Base-by-base conservation (phyloP, 169 alveolate genomes). In the Babesia gibsoni region DNA sequence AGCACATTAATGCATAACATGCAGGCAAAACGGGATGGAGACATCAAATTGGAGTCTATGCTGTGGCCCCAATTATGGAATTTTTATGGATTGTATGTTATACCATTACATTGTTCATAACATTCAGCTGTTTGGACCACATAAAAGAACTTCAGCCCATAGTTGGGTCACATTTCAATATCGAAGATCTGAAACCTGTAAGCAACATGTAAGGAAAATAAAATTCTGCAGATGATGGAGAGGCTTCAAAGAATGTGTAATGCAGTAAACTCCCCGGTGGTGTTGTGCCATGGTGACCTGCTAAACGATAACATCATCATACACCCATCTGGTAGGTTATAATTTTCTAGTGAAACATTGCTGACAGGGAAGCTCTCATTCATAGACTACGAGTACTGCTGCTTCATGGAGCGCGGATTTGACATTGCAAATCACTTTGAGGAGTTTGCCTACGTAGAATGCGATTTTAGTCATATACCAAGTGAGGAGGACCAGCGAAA, bases 381-480 rank as follows among this genome's bases (percentile, higher is more conserved):
- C 32, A 70, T 87, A 12, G 92, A 87, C 52, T 88, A 70, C 57
- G 93, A 88, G 57, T 88, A 88, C 36, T 49, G 89, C 14, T 88
- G 93, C 52, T 83, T 82, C 29, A 83, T 88, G 91, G 93, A 88
- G 63, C 68, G 93, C 10, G 93, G 88, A 7, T 88, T 48, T 43
- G 93, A 88, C 67, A 88, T 88, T n/a, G 90, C 93, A 5, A 88
- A 88, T 58, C 93, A 88, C 63, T 80, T 88, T 27, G 67, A 58
- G 25, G 93, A 88, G 36, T 70, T 79, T 77, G 80, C 82, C 18
- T 88, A 57, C 36, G 45, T 78, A 12, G 82, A 83, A 32, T 65
- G 88, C 54, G 78, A 82, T 20, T 79, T 88, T 89, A 73, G 53
- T 9, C 29, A 45, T 37, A 29, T 77, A 41, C 93, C 93, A 6